These are phyloP conservation scores for Sphaerosporella brunnea DNA, from an alignment of 495 filamentous ascomycete genomes.

Conservation along the genomic window DNA sequence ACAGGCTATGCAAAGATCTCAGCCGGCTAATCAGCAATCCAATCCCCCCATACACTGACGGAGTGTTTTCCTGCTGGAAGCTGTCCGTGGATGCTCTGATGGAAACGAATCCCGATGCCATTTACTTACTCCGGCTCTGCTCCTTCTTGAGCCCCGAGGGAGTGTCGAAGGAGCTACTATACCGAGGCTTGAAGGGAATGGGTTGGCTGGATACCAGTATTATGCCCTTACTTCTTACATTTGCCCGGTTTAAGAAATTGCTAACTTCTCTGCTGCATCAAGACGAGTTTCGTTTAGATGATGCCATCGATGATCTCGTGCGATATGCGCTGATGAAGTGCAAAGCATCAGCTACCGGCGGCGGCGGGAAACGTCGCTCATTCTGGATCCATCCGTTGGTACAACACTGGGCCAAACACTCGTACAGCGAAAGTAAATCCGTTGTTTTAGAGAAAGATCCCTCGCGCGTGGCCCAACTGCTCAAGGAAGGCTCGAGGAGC, in stretches of 20 bases:
- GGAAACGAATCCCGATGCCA: not conserved
- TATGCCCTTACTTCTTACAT: not conserved
- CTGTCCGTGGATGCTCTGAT: conserved; percentile 6
- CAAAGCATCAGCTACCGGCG: not conserved
- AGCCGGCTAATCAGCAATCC: not conserved
- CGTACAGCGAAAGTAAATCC: not conserved
- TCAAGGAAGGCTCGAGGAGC: not conserved
- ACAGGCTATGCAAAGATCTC: conserved; percentile 4
- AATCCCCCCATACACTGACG: not conserved
- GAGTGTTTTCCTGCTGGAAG: conserved; percentile 8
- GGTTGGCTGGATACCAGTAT: not conserved
- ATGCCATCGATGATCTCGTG: not conserved
- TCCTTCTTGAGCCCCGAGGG: conserved; percentile 9
- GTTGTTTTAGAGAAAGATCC: not conserved
- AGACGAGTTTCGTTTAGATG: not conserved
- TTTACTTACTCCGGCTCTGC: conserved; percentile 1
- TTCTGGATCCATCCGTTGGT: conserved; percentile 2
- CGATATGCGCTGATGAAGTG: not conserved
- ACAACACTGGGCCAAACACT: not conserved
- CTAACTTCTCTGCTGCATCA: not conserved
- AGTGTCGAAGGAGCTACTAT: conserved; percentile 11
- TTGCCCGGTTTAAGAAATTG: not conserved
- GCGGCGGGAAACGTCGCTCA: not conserved
- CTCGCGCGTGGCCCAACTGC: not conserved
- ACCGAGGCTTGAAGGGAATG: not conserved